A percentile compares a stretch with the other conserved stretches of the same genome.
phyloP scores from a whole-genome alignment of 306 rosid species.

The Delonix regia region DNA sequence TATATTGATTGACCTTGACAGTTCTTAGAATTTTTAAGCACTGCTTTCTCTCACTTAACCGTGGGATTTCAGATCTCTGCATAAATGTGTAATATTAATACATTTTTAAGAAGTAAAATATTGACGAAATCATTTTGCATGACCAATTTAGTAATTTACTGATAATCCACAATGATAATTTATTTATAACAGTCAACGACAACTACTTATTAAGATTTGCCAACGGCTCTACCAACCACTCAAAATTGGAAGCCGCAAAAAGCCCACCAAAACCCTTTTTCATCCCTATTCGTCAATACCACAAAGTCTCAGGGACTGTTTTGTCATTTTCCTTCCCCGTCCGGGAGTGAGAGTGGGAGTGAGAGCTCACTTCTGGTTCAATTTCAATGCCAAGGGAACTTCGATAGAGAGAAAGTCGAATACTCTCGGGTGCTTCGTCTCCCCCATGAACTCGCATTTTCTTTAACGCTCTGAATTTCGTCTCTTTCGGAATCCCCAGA shows the following conservation, averaged over 20 bases:
- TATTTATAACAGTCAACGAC: too few relatives aligned
- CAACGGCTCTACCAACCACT: slow-evolving; percentile 9
- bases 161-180: too few relatives aligned
- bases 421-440: slow-evolving; percentile 7
- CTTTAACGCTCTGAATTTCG: slow-evolving; percentile 16
- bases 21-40: slow-evolving; percentile 32
- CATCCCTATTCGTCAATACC: not conserved
- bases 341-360: not conserved
- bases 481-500: not conserved
- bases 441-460: not conserved
- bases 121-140: too few relatives aligned
- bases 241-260: not conserved
- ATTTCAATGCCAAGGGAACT: slow-evolving; percentile 13
- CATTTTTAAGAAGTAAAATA: too few relatives aligned
- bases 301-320: slow-evolving; percentile 11
- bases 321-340: slow-evolving; percentile 25
- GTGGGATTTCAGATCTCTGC: slow-evolving; percentile 85
- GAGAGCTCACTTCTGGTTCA: slow-evolving; percentile 15
- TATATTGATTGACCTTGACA: slow-evolving; percentile 16
- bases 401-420: not conserved
- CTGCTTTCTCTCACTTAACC: slow-evolving; percentile 36
- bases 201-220: too few relatives aligned
- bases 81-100: too few relatives aligned
- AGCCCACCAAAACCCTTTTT: not conserved
- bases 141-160: too few relatives aligned